These are phyloP conservation scores for Cystobasidiaceae sp. DNA, from an alignment of 1,284 basidiomycete genomes.

Conservation along the genomic window DNA sequence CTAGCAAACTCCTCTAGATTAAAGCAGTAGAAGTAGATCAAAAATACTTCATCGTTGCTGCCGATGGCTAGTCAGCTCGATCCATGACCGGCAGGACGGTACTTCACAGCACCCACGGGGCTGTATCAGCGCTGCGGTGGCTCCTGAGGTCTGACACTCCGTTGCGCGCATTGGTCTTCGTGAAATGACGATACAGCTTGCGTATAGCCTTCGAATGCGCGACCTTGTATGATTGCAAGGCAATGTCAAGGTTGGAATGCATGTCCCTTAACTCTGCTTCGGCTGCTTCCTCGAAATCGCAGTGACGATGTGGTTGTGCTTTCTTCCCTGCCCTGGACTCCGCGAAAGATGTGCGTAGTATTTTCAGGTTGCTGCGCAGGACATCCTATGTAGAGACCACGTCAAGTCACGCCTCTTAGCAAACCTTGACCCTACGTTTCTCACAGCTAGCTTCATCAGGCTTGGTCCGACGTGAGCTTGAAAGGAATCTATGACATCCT, in stretches of 20 bases:
- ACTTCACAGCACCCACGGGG: constrained; percentile 10
- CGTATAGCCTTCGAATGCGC: constrained; percentile 28
- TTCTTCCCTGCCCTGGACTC: constrained; percentile 38
- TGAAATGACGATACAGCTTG: constrained; percentile 28
- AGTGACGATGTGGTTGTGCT: not conserved
- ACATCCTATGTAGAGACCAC: constrained; percentile 9
- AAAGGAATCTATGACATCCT: constrained; percentile 55
- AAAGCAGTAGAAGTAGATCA: constrained; percentile 90
- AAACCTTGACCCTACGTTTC: constrained; percentile 40
- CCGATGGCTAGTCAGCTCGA: not conserved
- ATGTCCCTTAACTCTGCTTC: constrained; percentile 59
- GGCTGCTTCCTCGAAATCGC: constrained; percentile 22
- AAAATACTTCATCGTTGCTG: constrained; percentile 58
- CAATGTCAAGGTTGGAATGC: constrained; percentile 61
- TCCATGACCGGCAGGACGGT: too few species aligned
- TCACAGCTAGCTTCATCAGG: constrained; percentile 67
- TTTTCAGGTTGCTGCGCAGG: constrained; percentile 55
- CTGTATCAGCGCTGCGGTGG: constrained; percentile 2
- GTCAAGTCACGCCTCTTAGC: not conserved
- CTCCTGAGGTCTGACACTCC: not conserved
- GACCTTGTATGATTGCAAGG: constrained; percentile 64
- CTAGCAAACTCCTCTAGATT: constrained; percentile 83
- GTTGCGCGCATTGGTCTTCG: not conserved
- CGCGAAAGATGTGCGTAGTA: constrained; percentile 62
- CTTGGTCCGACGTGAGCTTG: constrained; percentile 76